These are phyloP conservation scores for Pythium aristosporum DNA, from an alignment of 352 stramenopile species.

Conservation along the genomic window DNA sequence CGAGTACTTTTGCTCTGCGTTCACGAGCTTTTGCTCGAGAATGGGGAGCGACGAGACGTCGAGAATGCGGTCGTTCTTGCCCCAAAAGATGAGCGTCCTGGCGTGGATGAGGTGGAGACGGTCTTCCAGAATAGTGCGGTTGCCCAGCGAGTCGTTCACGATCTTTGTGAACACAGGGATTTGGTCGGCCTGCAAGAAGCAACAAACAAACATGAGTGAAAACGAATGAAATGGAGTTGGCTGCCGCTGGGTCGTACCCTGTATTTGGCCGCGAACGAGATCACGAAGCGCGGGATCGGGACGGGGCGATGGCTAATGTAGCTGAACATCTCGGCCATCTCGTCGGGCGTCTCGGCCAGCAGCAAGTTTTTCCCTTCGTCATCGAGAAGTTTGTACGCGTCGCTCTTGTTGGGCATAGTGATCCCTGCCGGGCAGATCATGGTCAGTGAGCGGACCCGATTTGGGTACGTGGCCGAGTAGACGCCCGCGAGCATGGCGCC, in stretches of 20 bases:
- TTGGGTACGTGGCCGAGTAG: slow-evolving; percentile 61
- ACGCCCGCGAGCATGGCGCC: slow-evolving; percentile 74
- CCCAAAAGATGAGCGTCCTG: slow-evolving; percentile 69
- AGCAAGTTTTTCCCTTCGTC: slow-evolving; percentile 57
- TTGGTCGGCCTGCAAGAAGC: slow-evolving; percentile 32
- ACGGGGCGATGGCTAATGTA: slow-evolving; percentile 38
- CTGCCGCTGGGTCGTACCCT: neutral
- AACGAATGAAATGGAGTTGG: neutral
- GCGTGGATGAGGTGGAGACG: slow-evolving; percentile 51
- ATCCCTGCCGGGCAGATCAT: slow-evolving; percentile 76
- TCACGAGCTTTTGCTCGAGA: slow-evolving; percentile 46
- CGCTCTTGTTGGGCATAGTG: slow-evolving; percentile 64
- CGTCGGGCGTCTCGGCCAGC: slow-evolving; percentile 55
- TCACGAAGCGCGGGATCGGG: slow-evolving; percentile 38
- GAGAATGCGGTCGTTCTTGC: slow-evolving; percentile 65
- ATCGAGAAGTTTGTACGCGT: slow-evolving; percentile 51
- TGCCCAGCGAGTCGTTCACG: slow-evolving; percentile 45
- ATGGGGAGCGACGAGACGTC: slow-evolving; percentile 69
- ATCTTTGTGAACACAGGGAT: slow-evolving; percentile 63
- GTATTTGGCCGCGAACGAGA: slow-evolving; percentile 31
- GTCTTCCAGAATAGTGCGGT: slow-evolving; percentile 63
- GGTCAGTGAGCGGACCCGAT: slow-evolving; percentile 55
- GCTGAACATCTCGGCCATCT: slow-evolving; percentile 55
- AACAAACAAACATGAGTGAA: neutral
- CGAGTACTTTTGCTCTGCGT: slow-evolving; percentile 35